These are phyloP conservation scores for Peniophora sp. DNA, from an alignment of 1,284 basidiomycete species.

Conservation along the genomic window DNA sequence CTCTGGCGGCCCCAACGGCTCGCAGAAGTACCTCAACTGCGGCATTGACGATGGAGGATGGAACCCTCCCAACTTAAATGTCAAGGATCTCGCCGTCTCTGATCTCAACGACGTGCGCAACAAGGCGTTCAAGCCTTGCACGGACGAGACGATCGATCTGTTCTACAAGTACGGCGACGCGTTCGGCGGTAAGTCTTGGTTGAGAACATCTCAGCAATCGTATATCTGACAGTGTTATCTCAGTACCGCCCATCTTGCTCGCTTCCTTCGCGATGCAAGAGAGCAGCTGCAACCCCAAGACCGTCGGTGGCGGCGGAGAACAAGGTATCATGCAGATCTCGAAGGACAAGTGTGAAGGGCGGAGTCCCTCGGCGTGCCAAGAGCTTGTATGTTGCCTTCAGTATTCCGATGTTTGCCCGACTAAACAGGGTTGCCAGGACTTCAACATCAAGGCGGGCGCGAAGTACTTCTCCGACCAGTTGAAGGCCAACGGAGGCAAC, in stretches of 20 bases:
- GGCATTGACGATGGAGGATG: constrained; percentile 56
- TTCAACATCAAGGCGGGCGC: constrained; percentile 65
- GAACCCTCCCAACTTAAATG: constrained; percentile 50
- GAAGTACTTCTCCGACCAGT: constrained; percentile 46
- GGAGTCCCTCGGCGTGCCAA: constrained; percentile 56
- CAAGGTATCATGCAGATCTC: constrained; percentile 85
- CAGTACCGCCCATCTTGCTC: constrained; percentile 65
- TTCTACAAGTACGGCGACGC: constrained; percentile 61
- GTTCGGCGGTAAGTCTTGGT: constrained; percentile 32
- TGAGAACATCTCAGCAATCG: too few relatives aligned
- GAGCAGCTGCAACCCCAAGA: constrained; percentile 62
- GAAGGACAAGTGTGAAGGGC: constrained; percentile 66
- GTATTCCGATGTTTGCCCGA: neutral
- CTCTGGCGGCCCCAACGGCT: constrained; percentile 64
- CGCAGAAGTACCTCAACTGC: constrained; percentile 74
- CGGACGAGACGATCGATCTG: constrained; percentile 22
- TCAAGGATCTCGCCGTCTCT: constrained; percentile 45
- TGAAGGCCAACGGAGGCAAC: constrained; percentile 48
- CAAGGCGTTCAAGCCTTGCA: constrained; percentile 49
- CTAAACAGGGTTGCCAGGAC: constrained; percentile 30
- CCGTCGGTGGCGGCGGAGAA: constrained; percentile 72
- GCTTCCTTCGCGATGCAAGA: constrained; percentile 85
- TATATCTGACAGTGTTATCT: neutral
- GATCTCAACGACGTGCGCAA: constrained; percentile 46
- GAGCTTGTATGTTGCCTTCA: constrained; percentile 41